Conservation (phyloP, 129 eudicot species). For the Logfia minima region DNA sequence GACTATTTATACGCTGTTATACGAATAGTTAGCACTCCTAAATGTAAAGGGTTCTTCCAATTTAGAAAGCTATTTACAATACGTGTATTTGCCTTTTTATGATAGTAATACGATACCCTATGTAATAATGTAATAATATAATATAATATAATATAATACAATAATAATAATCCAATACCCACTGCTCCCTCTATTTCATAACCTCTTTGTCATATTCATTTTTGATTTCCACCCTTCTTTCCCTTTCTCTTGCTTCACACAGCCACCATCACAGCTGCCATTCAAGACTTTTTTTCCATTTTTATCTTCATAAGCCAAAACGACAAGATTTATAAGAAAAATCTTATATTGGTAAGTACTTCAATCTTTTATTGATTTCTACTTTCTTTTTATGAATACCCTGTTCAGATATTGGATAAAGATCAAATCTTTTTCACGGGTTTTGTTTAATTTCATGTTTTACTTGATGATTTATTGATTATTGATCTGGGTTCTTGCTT, state of each 20-base stretch:
- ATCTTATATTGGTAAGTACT: background rate
- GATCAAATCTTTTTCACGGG: background rate
- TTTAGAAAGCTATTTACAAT: background rate
- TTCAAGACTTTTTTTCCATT: background rate
- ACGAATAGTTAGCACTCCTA: too few species aligned
- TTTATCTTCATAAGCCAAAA: background rate
- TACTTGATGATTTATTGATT: background rate
- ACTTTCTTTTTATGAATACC: background rate
- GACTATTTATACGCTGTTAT: too few species aligned
- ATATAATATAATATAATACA: too few species aligned
- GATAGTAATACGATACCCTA: background rate
- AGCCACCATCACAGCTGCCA: conserved; percentile 9
- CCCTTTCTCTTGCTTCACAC: background rate
- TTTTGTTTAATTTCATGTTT: background rate
- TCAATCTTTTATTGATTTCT: background rate
- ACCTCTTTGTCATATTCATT: background rate
- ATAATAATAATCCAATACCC: background rate
- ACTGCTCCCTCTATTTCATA: conserved; percentile 2
- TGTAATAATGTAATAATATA: too few species aligned
- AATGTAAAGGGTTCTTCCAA: too few species aligned
- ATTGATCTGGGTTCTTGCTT: background rate
- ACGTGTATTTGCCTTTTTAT: background rate
- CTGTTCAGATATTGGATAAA: background rate
- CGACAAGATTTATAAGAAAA: background rate
- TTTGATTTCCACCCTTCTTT: background rate